Conservation (phyloP, 768 basidiomycete species). For the Leccinum rimulosum region DNA sequence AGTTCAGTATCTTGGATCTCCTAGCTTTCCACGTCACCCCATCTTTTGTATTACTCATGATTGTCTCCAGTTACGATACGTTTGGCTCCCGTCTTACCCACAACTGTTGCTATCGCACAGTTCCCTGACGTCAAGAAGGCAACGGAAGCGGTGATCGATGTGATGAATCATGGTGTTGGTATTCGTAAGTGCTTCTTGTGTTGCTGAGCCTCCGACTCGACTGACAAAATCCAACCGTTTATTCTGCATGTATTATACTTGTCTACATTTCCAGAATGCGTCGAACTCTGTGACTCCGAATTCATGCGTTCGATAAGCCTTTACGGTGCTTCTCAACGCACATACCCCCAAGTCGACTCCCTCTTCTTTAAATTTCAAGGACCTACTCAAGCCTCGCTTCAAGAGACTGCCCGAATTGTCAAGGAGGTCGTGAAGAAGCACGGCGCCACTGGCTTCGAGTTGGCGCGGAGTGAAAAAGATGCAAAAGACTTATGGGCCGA, state of each 20-base stretch:
- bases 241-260: not conserved
- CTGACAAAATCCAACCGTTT: not conserved
- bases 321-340: slow-evolving; percentile 49
- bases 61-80: slow-evolving; percentile 63
- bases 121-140: slow-evolving; percentile 77
- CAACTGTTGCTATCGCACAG: slow-evolving; percentile 77
- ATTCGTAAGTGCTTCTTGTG: slow-evolving; percentile 54
- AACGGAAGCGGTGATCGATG: slow-evolving; percentile 69
- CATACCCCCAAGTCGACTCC: slow-evolving; percentile 63
- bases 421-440: slow-evolving; percentile 58
- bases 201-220: not conserved
- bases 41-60: not conserved
- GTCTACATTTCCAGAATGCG: slow-evolving; percentile 56
- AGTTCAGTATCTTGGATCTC: not conserved
- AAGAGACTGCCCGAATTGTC: slow-evolving; percentile 59
- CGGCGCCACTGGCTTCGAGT: slow-evolving; percentile 63
- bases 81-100: slow-evolving; percentile 78
- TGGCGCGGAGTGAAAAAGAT: slow-evolving; percentile 63
- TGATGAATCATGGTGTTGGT: slow-evolving; percentile 68
- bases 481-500: slow-evolving; percentile 74
- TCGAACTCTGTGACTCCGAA: slow-evolving; percentile 75
- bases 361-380: slow-evolving; percentile 91
- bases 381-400: slow-evolving; percentile 53
- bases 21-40: not conserved
- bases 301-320: slow-evolving; percentile 65